Base-by-base conservation (phyloP, 192 early-diverging fungal species). In the Coemansia sp. region DNA sequence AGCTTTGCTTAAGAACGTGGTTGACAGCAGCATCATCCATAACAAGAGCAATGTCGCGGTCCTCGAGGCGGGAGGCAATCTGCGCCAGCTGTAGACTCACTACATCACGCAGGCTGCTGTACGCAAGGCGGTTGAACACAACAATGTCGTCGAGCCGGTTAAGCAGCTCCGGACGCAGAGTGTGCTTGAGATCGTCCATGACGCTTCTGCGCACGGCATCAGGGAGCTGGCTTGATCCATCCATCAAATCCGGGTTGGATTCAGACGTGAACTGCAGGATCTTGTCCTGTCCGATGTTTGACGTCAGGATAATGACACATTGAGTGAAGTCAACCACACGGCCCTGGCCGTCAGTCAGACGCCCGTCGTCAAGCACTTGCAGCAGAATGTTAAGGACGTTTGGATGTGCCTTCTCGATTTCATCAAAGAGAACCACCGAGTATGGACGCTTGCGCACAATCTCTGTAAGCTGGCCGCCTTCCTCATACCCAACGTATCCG, bases 81-180 rank as follows among this genome's bases (percentile, higher is more conserved):
- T 86, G 73, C 6, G 69, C 62, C 9, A 95, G 77, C 79, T 93
- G 92, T 72, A 92, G 85, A 9, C 76, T 72, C 42, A 93, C 91
- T 45, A 95, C 93, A 62, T 87, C 81, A 47, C 76, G 76, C 18
- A 95, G 86, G 41, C 91, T 83, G n/a, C 64, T 65, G 13, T 76
- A 75, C 12, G 71, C 75, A 18, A 96, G 86, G 21, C 93, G 89
- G 26, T 89, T 77, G 85, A 97, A 97, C 26, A 95, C 70, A 59
- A 98, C 89, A 71, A 96, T 92, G 57, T 98, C 96, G 54, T 96
- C 95, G 45, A 99, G 89, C 37, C 98, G 90, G 84, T 99, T 99
- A 48, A 99, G 80, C 76, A 99, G 90, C 83, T 99, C 98, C 15
- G 98, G 92, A 5, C 93, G 89, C 89, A 98, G 92, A 13, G 86